These are phyloP conservation scores for Zygnema circumcarinatum DNA, from an alignment of 139 green algal genomes.

Conservation along the genomic window DNA sequence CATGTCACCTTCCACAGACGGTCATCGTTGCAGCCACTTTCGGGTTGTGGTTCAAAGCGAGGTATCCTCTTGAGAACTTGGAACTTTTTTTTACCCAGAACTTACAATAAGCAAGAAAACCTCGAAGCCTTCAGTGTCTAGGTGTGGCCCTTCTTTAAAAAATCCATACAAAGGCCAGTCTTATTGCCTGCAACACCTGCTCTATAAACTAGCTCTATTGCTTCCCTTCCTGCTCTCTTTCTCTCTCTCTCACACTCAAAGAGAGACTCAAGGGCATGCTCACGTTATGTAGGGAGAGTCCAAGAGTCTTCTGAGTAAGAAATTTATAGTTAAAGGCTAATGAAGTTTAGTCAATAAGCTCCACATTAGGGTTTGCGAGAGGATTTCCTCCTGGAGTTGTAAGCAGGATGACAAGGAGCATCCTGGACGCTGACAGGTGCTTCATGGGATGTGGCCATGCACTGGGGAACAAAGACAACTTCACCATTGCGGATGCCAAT, in stretches of 20 bases:
- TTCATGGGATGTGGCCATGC: background rate
- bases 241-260: no score
- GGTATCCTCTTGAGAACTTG: background rate
- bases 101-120: background rate
- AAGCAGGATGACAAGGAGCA: background rate
- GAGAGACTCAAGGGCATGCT: no score
- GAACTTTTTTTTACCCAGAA: background rate
- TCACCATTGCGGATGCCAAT: background rate
- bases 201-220: no score
- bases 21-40: background rate
- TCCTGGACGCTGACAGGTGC: background rate
- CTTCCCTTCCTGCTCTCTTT: no score
- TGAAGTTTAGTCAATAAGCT: no score
- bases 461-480: background rate
- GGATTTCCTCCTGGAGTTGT: background rate
- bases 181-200: background rate
- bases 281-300: background rate
- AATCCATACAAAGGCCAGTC: background rate
- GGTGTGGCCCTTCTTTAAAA: background rate
- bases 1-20: background rate
- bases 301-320: background rate
- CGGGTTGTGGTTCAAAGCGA: background rate
- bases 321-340: background rate
- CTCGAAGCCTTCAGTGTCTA: background rate
- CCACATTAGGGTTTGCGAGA: background rate